Evolutionary conservation across 768 basidiomycete genomes (phyloP).

Genomic region (Leccinum rimulosum): DNA sequence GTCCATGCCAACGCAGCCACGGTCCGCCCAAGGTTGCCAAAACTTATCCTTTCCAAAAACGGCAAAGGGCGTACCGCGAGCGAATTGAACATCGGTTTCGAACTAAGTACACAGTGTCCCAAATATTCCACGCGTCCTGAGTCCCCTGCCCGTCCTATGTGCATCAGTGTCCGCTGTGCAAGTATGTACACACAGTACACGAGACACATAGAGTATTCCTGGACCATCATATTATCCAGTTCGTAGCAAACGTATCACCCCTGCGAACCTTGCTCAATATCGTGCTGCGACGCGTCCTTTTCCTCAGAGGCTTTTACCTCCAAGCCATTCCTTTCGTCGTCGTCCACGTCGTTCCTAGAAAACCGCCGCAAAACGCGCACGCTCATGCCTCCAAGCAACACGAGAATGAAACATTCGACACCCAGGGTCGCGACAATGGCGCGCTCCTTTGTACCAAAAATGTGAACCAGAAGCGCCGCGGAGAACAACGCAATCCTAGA

Average conservation of each 20-base stretch:
- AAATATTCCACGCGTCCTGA: no score
- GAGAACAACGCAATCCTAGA: conserved; percentile 11
- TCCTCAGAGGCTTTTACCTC: not conserved
- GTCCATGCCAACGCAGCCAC: not conserved
- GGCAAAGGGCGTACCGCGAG: no score
- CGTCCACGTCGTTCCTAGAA: not conserved
- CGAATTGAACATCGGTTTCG: no score
- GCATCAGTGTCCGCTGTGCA: not conserved
- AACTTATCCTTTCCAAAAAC: no score
- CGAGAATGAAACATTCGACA: conserved; percentile 7
- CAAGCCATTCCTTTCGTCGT: not conserved
- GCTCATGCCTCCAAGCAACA: not conserved
- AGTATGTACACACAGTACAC: not conserved
- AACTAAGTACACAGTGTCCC: no score
- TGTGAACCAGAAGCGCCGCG: conserved; percentile 2
- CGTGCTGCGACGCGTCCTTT: not conserved
- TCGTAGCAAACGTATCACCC: not conserved
- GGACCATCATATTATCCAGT: not conserved
- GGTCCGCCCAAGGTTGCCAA: not conserved
- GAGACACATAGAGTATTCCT: not conserved
- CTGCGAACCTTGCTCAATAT: not conserved
- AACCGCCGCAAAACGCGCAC: conserved; percentile 4
- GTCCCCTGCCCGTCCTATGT: no score
- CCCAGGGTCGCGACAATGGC: conserved; percentile 1
- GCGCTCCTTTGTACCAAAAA: conserved; percentile 5